Base-by-base conservation (phyloP, 2,329 filamentous ascomycete species). In the Rutstroemia sp. region DNA sequence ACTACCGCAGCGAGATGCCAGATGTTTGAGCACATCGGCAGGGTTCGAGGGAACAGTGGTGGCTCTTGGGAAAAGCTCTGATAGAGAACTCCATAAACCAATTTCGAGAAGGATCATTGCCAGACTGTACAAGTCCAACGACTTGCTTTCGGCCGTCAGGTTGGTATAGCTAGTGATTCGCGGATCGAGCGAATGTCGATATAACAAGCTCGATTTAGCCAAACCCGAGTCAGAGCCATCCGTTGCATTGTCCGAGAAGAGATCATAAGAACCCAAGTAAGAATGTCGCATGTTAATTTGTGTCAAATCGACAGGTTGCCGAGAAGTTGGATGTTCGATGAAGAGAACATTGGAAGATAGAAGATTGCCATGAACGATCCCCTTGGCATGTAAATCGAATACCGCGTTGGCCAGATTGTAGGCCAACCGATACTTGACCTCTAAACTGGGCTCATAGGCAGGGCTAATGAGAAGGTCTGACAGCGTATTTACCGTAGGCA, bases 361-460 rank as follows among this genome's bases (percentile, higher is more conserved):
- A 30, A 92, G 78, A 63, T 87, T 86, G 4, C 87, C 86, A 68
- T 92, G 88, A 0, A 79, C 80, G 52, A 90, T 80, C 14, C 83
- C 81, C 42, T 85, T 78, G 2, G 80, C 78, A 66, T 92, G 88
- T 69, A 92, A 75, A 61, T 87, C 84, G 65, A 88, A 88, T 36
- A 92, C 78, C 3, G 87, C 87, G 61, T 84, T 85, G 34, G 82
- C 81, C 3, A 92, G 75, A 61, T 89, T 88, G 53, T 87, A 78
- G 3, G 88, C 88, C 51, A 92, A 75, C 14, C 84, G 80, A 65
- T 90, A 92, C 64, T 89, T 88, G 57, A 86, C 84, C 71, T 92
- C 88, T 0, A 92, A 74, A 38, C 81, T 80, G 0, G 86, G 87
- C 64, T 87, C 82, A 38, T 78, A 79, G 51, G 75, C 75, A 0